Percentiles rank a stretch among this genome's conserved stretches.
Conservation (phyloP, 345 rosid species). For the Anastatica hierochuntica region DNA sequence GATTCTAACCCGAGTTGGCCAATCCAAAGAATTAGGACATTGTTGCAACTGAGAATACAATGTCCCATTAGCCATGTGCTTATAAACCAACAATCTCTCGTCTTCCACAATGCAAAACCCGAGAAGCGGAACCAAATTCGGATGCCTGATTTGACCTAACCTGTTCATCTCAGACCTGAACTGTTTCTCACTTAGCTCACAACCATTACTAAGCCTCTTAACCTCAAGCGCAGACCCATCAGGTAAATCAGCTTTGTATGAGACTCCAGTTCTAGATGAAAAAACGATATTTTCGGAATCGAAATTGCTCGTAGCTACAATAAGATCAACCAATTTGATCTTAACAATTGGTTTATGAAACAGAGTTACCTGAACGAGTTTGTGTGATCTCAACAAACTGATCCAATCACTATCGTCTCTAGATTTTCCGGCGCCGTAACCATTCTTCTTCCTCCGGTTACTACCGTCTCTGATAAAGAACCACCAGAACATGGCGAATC, state of each 20-base stretch:
- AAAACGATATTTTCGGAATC: slow-evolving; percentile 32
- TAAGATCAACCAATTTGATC: slow-evolving; percentile 42
- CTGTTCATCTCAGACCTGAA: slow-evolving; percentile 52
- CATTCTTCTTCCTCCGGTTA: slow-evolving; percentile 32
- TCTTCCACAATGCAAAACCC: slow-evolving; percentile 53
- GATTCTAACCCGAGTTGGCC: slow-evolving; percentile 45
- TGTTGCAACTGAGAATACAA: slow-evolving; percentile 38
- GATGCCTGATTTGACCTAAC: slow-evolving; percentile 58
- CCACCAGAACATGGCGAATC: slow-evolving; percentile 49
- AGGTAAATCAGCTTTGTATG: slow-evolving; percentile 40
- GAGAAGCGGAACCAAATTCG: slow-evolving; percentile 57
- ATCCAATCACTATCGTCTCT: slow-evolving; percentile 45
- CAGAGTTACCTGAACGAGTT: slow-evolving; percentile 57
- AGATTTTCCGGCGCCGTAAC: slow-evolving; percentile 33
- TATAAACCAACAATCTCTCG: slow-evolving; percentile 46
- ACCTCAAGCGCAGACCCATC: slow-evolving; percentile 57
- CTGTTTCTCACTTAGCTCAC: slow-evolving; percentile 47
- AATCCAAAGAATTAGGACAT: slow-evolving; percentile 29
- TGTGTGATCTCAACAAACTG: slow-evolving; percentile 43
- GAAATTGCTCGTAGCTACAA: slow-evolving; percentile 42
- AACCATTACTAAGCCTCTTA: slow-evolving; percentile 38
- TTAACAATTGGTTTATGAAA: slow-evolving; percentile 59
- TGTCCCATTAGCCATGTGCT: slow-evolving; percentile 48
- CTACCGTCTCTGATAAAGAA: slow-evolving; percentile 34
- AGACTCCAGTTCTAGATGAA: slow-evolving; percentile 43